These are phyloP conservation scores for Fraxinus angustifolia DNA, from an alignment of 305 asterid genomes.

Conservation along the genomic window DNA sequence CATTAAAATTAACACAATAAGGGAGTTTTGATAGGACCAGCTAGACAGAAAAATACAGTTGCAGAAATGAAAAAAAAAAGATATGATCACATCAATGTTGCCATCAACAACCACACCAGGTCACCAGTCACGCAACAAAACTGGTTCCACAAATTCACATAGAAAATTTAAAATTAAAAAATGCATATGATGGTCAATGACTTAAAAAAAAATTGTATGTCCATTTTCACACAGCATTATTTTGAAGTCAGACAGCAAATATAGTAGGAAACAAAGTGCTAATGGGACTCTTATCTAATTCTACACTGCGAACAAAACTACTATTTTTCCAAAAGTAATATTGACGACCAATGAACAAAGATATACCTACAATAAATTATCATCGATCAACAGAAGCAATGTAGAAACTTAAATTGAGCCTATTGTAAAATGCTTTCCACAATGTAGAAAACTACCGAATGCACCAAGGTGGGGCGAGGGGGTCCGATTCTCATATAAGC, in stretches of 20 bases:
- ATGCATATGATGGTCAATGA: not conserved
- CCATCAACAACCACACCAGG: not conserved
- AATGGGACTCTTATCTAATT: not conserved
- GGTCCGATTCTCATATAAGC: not conserved
- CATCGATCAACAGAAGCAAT: not conserved
- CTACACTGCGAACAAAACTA: not conserved
- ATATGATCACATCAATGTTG: not conserved
- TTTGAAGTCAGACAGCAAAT: not conserved
- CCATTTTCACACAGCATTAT: not conserved
- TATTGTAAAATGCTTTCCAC: not conserved
- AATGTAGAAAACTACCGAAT: not conserved
- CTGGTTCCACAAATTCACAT: not conserved
- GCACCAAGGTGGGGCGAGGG: not conserved
- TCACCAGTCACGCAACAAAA: not conserved
- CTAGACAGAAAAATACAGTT: not conserved
- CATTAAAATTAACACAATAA: not conserved
- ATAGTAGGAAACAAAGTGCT: not conserved
- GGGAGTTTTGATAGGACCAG: not conserved
- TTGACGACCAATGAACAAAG: not conserved
- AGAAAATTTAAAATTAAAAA: not conserved
- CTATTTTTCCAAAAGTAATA: not conserved
- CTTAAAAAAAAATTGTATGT: not conserved
- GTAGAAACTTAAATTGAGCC: not conserved
- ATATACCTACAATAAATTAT: not conserved
- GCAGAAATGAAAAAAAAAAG: not conserved